phyloP scores from a whole-genome alignment of 257 asterid species.

The Plectranthus barbatus region DNA sequence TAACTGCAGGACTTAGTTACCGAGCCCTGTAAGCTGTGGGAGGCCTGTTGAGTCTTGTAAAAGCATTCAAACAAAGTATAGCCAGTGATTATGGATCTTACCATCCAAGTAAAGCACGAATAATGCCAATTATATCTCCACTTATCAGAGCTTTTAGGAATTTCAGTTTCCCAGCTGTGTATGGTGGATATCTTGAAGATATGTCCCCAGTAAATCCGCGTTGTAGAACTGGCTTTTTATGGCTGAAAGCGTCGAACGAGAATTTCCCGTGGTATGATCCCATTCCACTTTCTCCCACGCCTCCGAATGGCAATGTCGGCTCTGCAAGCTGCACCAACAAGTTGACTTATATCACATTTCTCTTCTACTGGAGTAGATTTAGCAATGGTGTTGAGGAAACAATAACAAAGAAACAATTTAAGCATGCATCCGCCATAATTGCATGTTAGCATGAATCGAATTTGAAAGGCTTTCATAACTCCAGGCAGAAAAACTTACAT shows the following conservation, averaged over 20 bases:
- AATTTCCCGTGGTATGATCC: conserved; percentile 88
- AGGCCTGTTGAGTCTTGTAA: not conserved
- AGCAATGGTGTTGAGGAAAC: not conserved
- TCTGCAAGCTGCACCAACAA: conserved; percentile 48
- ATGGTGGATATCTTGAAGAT: conserved; percentile 84
- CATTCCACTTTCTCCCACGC: conserved; percentile 95
- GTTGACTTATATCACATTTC: too few species aligned
- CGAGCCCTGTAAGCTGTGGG: not conserved
- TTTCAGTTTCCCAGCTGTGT: conserved; percentile 45
- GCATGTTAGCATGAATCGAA: not conserved
- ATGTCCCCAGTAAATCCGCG: conserved; percentile 65
- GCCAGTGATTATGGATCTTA: conserved; percentile 6
- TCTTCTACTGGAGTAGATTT: not conserved
- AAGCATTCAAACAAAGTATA: conserved; percentile 4
- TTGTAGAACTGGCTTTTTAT: conserved; percentile 68
- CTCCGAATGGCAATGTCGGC: conserved; percentile 72
- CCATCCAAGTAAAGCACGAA: conserved; percentile 72
- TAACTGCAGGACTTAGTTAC: too few species aligned
- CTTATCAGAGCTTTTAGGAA: conserved; percentile 56
- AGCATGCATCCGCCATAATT: not conserved
- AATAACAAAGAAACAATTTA: not conserved
- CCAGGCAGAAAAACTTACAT: conserved; percentile 41
- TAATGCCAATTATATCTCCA: conserved; percentile 44
- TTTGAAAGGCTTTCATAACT: not conserved
- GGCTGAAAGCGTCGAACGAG: conserved; percentile 88